Evolutionary conservation across 2,329 filamentous ascomycete genomes (phyloP).

Genomic region (Fusarium coicis): DNA sequence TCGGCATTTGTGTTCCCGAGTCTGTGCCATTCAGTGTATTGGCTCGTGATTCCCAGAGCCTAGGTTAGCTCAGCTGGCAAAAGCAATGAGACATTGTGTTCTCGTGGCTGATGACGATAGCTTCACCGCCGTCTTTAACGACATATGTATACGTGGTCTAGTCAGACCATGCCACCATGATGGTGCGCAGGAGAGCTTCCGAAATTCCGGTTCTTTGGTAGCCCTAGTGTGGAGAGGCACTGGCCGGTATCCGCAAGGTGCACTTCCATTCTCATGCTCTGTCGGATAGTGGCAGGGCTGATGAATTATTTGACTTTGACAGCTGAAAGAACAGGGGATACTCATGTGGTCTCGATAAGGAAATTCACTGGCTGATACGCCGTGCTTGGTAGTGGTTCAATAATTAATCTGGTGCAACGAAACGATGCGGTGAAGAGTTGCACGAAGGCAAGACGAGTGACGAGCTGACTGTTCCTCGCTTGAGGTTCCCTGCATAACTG

Average conservation of each 20-base stretch:
- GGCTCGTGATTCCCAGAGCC: not conserved
- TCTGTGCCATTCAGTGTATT: not conserved
- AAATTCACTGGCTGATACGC: constrained; percentile 11
- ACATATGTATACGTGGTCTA: not conserved
- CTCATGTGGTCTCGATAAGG: constrained; percentile 21
- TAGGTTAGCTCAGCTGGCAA: not conserved
- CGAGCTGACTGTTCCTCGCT: constrained; percentile 23
- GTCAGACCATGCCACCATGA: not conserved
- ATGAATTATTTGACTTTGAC: not conserved
- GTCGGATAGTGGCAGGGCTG: constrained; percentile 6
- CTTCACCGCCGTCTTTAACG: not conserved
- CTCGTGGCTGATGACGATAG: not conserved
- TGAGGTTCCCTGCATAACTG: constrained; percentile 25
- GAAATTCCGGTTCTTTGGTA: not conserved
- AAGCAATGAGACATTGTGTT: not conserved
- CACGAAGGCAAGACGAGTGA: constrained; percentile 5
- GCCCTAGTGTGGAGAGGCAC: not conserved
- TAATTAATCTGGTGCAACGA: constrained; percentile 26
- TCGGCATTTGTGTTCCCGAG: not conserved
- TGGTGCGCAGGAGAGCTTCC: not conserved
- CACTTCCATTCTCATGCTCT: not conserved
- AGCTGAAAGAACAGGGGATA: constrained; percentile 15
- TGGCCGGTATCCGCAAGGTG: not conserved
- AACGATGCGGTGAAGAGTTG: constrained; percentile 35
- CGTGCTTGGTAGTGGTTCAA: constrained; percentile 4